These are phyloP conservation scores for Phaffomyces thermotolerans DNA, from an alignment of 805 yeast genomes.

Conservation along the genomic window DNA sequence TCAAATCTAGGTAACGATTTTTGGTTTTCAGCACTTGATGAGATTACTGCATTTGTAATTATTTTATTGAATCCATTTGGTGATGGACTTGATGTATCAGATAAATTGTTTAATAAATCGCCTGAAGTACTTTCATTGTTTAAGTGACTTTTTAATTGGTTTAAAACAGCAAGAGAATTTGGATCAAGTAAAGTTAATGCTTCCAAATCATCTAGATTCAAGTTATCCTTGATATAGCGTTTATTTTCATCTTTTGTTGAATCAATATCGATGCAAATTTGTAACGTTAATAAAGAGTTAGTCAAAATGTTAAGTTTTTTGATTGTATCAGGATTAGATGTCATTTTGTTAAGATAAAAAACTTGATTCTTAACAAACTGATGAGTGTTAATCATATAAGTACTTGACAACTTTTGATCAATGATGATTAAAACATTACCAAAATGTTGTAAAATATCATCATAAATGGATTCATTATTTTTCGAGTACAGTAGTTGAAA, in stretches of 20 bases:
- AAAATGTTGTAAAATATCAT: conserved; percentile 21
- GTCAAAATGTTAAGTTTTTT: neutral
- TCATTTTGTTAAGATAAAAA: conserved; percentile 12
- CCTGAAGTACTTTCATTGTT: neutral
- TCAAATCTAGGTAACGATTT: conserved; percentile 16
- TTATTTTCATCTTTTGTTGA: conserved; percentile 26
- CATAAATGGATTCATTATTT: conserved; percentile 13
- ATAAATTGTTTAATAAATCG: too few relatives aligned
- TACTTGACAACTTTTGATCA: conserved; percentile 14
- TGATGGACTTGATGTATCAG: too few relatives aligned
- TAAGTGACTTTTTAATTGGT: neutral
- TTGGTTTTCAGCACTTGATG: neutral
- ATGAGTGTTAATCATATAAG: conserved; percentile 22
- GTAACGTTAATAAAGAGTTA: conserved; percentile 11
- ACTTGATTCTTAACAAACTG: conserved; percentile 19
- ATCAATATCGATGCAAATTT: conserved; percentile 21
- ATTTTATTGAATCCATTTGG: neutral
- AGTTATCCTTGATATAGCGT: conserved; percentile 9
- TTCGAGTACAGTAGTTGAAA: conserved; percentile 19
- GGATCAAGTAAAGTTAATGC: conserved; percentile 11
- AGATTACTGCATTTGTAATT: neutral
- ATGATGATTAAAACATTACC: conserved; percentile 23
- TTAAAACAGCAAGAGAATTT: conserved; percentile 7
- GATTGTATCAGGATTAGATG: neutral
- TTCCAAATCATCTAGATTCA: conserved; percentile 9